A percentile compares a stretch with the other conserved stretches of the same genome.
These are phyloP conservation scores for Diaporthe sp. DNA, from an alignment of 2,329 filamentous ascomycete species.

Conservation along the genomic window DNA sequence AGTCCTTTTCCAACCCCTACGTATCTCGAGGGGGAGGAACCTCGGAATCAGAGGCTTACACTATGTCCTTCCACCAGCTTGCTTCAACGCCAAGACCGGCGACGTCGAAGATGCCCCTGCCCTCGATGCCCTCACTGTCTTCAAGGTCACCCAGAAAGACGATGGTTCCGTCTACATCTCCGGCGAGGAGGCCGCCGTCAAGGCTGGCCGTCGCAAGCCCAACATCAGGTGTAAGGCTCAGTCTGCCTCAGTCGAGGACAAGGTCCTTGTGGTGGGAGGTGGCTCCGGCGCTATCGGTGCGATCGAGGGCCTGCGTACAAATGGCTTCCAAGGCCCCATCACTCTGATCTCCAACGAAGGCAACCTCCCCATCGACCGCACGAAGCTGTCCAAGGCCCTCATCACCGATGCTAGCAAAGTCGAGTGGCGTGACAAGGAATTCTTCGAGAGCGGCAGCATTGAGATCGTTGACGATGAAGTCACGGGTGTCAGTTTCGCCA, in stretches of 20 bases:
- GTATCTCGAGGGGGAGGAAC: neutral
- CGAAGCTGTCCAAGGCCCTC: slow-evolving; percentile 95
- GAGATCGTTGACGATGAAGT: slow-evolving; percentile 73
- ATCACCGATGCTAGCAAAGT: slow-evolving; percentile 84
- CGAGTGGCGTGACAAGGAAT: slow-evolving; percentile 79
- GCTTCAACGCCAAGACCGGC: slow-evolving; percentile 89
- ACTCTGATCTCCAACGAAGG: slow-evolving; percentile 88
- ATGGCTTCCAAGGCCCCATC: slow-evolving; percentile 82
- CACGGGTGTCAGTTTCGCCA: slow-evolving; percentile 78
- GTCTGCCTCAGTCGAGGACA: slow-evolving; percentile 61
- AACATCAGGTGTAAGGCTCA: slow-evolving; percentile 75
- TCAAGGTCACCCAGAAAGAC: slow-evolving; percentile 82
- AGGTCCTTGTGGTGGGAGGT: slow-evolving; percentile 87
- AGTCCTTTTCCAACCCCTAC: slow-evolving; percentile 36
- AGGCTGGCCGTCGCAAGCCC: slow-evolving; percentile 77
- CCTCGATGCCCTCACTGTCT: slow-evolving; percentile 85
- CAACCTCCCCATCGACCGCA: slow-evolving; percentile 89
- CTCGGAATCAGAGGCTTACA: slow-evolving; percentile 28
- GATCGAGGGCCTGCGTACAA: slow-evolving; percentile 83
- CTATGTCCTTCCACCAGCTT: slow-evolving; percentile 65
- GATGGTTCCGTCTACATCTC: slow-evolving; percentile 87
- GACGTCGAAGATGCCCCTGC: slow-evolving; percentile 97
- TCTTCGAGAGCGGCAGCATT: slow-evolving; percentile 74
- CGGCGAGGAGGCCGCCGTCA: slow-evolving; percentile 82
- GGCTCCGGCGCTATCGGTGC: slow-evolving; percentile 86